Percentiles rank a stretch among this genome's conserved stretches.
phyloP scores from a whole-genome alignment of 2,329 filamentous ascomycete genomes.

The Calonectria naviculata region DNA sequence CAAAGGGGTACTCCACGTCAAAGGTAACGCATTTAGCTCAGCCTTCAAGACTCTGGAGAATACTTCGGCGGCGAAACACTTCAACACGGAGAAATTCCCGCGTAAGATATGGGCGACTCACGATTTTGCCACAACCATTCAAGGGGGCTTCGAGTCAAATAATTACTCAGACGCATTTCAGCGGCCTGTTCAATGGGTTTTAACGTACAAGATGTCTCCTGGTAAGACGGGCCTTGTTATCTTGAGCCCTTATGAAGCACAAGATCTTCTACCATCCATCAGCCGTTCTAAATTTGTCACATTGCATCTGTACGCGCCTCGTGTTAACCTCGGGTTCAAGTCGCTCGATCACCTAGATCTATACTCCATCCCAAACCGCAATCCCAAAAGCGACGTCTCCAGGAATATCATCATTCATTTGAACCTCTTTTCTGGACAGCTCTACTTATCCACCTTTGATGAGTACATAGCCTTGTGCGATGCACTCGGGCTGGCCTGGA shows the following conservation, averaged over 20 bases:
- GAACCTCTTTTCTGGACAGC: constrained; percentile 75
- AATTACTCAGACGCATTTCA: constrained; percentile 34
- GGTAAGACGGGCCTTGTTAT: background rate
- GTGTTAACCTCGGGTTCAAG: constrained; percentile 44
- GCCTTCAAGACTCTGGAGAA: constrained; percentile 27
- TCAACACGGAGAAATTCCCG: constrained; percentile 26
- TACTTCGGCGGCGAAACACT: constrained; percentile 31
- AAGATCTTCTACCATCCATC: constrained; percentile 59
- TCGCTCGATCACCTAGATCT: constrained; percentile 31
- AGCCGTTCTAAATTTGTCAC: constrained; percentile 43
- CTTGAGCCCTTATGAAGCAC: constrained; percentile 71
- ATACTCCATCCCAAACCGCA: constrained; percentile 25
- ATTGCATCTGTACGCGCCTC: constrained; percentile 64
- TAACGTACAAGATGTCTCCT: background rate
- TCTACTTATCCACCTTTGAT: constrained; percentile 66
- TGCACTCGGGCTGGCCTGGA: constrained; percentile 60
- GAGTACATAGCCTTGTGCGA: constrained; percentile 66
- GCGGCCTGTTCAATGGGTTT: constrained; percentile 39
- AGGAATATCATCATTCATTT: constrained; percentile 57
- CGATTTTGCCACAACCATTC: constrained; percentile 31
- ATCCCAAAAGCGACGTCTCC: fast-evolving
- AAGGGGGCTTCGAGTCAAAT: background rate
- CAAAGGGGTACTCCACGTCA: background rate
- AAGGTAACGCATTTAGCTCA: background rate
- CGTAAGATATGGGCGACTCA: constrained; percentile 24